Evolutionary conservation across 1,284 basidiomycete genomes (phyloP).

Genomic region (Chiua sp.): DNA sequence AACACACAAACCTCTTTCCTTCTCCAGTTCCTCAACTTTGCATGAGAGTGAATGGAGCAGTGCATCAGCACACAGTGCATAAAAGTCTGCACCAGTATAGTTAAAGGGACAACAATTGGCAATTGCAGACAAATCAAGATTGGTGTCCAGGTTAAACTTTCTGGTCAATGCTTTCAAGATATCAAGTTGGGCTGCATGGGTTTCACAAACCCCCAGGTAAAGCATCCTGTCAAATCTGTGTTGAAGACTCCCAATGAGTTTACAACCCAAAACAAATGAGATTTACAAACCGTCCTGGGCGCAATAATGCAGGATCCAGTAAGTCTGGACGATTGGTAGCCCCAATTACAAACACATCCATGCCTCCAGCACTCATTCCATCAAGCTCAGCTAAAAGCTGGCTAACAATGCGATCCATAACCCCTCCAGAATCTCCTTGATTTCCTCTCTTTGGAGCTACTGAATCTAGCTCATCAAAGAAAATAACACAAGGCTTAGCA

Average conservation of each 20-base stretch:
- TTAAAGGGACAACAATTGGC: slow-evolving; percentile 89
- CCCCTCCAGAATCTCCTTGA: slow-evolving; percentile 94
- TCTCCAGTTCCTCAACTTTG: slow-evolving; percentile 83
- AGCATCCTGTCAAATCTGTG: slow-evolving; percentile 95
- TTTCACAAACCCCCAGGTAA: slow-evolving; percentile 93
- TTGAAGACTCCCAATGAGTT: background rate
- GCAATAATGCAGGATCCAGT: slow-evolving; percentile 90
- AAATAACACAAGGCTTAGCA: slow-evolving; percentile 92
- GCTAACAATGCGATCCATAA: slow-evolving; percentile 98
- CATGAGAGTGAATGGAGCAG: slow-evolving; percentile 95
- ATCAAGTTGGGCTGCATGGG: slow-evolving; percentile 85
- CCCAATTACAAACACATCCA: slow-evolving; percentile 94
- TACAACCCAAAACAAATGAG: background rate
- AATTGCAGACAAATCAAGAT: slow-evolving; percentile 68
- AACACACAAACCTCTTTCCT: slow-evolving; percentile 58
- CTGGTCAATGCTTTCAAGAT: slow-evolving; percentile 92
- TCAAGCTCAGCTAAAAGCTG: slow-evolving; percentile 96
- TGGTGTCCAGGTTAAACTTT: slow-evolving; percentile 86
- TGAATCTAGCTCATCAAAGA: slow-evolving; percentile 98
- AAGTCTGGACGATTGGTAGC: slow-evolving; percentile 98
- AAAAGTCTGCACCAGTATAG: slow-evolving; percentile 97
- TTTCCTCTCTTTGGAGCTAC: slow-evolving; percentile 96
- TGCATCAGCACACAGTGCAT: slow-evolving; percentile 96
- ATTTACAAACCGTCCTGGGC: slow-evolving; percentile 80
- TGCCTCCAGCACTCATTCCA: slow-evolving; percentile 76